Percentiles rank a stretch among this genome's conserved stretches.
These are phyloP conservation scores for Nigrospora sphaerica DNA, from an alignment of 2,329 filamentous ascomycete genomes.

Conservation along the genomic window DNA sequence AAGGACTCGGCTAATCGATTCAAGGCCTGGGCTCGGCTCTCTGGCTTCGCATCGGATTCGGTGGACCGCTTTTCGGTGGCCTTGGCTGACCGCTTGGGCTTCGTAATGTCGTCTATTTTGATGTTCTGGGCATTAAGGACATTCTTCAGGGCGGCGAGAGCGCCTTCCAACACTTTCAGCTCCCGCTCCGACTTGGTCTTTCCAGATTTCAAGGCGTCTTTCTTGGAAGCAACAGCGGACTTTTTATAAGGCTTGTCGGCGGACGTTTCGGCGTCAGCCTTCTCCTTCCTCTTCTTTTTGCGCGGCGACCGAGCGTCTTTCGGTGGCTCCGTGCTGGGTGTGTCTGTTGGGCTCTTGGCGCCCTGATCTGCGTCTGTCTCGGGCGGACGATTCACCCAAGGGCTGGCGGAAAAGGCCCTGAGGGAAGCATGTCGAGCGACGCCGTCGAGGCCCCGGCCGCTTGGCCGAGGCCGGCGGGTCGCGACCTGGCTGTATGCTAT, in stretches of 20 bases:
- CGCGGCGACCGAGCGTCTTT: conserved; percentile 3
- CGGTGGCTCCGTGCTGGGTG: neutral
- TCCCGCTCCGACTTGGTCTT: conserved; percentile 12
- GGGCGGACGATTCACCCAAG: neutral
- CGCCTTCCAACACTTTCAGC: conserved; percentile 25
- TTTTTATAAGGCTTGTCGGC: conserved; percentile 4
- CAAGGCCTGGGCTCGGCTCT: too few species aligned
- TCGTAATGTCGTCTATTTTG: conserved; percentile 13
- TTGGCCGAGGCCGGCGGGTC: neutral
- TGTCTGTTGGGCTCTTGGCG: neutral
- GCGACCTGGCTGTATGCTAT: conserved; percentile 1
- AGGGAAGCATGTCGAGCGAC: neutral
- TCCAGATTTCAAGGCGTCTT: neutral
- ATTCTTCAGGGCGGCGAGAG: conserved; percentile 28
- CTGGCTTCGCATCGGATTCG: too few species aligned
- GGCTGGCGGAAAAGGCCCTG: too few species aligned
- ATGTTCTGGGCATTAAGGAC: conserved; percentile 26
- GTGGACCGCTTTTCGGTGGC: too few species aligned
- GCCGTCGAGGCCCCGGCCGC: neutral
- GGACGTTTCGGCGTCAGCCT: conserved; percentile 3
- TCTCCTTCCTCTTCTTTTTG: conserved; percentile 11
- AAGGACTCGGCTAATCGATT: too few species aligned
- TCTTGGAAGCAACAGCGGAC: conserved; percentile 11
- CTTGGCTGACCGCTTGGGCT: neutral
- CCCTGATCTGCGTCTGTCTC: neutral